phyloP scores from a whole-genome alignment of 2,329 filamentous ascomycete species.

The Chaetomiaceae sp. region DNA sequence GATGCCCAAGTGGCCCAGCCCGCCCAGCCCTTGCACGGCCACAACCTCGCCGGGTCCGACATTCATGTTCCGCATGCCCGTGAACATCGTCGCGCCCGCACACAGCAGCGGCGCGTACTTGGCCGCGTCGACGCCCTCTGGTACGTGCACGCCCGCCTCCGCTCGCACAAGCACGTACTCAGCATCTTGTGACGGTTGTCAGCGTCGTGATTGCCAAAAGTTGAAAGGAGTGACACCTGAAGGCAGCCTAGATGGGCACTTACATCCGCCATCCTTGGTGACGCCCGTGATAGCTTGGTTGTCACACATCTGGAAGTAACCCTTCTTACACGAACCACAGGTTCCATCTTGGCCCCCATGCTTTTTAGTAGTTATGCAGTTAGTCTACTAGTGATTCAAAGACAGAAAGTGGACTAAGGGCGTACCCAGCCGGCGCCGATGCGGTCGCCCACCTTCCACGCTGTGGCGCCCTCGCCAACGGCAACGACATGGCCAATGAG shows the following conservation, averaged over 20 bases:
- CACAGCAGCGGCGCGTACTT: slow-evolving; percentile 45
- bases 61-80: slow-evolving; percentile 33
- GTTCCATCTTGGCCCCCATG: slow-evolving; percentile 24
- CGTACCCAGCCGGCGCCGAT: slow-evolving; percentile 64
- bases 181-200: slow-evolving; percentile 33
- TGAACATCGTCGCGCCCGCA: slow-evolving; percentile 44
- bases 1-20: slow-evolving; percentile 59
- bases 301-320: slow-evolving; percentile 63
- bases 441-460: slow-evolving; percentile 57
- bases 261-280: slow-evolving; percentile 55
- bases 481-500: slow-evolving; percentile 53
- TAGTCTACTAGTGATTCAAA: background rate
- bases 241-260: no score
- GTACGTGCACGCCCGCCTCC: slow-evolving; percentile 43
- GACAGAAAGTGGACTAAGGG: slow-evolving; percentile 44
- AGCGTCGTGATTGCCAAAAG: no score
- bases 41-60: slow-evolving; percentile 32
- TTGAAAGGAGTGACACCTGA: no score
- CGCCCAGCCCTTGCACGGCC: slow-evolving; percentile 53
- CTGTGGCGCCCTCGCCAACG: slow-evolving; percentile 43
- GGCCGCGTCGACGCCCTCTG: slow-evolving; percentile 35
- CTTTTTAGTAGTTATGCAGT: no score
- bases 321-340: slow-evolving; percentile 58
- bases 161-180: slow-evolving; percentile 50
- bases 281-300: slow-evolving; percentile 59